A percentile compares a stretch with the other conserved stretches of the same genome.
phyloP scores from a whole-genome alignment of 2,329 filamentous ascomycete species.

The Onygenales sp. region DNA sequence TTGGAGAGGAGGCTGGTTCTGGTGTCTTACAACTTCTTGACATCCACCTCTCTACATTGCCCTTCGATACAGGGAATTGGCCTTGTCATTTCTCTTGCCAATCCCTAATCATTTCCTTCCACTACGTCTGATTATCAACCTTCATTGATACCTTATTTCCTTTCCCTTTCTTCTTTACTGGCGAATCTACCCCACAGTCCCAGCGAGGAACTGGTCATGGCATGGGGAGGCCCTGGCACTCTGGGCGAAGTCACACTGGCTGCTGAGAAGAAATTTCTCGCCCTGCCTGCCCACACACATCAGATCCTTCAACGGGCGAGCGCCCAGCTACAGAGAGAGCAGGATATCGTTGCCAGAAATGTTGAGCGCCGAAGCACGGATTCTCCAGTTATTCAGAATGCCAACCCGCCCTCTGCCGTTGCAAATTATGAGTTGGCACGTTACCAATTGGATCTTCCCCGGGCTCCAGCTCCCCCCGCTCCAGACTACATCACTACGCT shows the following conservation, averaged over 20 bases:
- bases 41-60: no score
- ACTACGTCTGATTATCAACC: no score
- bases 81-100: no score
- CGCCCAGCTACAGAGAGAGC: conserved; percentile 7
- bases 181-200: no score
- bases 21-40: no score
- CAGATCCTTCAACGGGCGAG: conserved; percentile 8
- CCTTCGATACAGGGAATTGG: no score
- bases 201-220: no score
- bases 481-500: conserved; percentile 6
- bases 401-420: not conserved
- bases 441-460: conserved; percentile 4
- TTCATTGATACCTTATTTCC: no score
- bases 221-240: conserved; percentile 5
- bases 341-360: not conserved
- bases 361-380: not conserved
- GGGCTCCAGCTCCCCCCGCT: not conserved
- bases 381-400: not conserved
- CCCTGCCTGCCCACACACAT: conserved; percentile 10
- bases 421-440: conserved; percentile 10
- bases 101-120: no score
- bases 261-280: conserved; percentile 5
- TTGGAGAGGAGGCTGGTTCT: no score
- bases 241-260: conserved; percentile 5
- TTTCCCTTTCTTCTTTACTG: no score